Evolutionary conservation across 2,329 filamentous ascomycete genomes (phyloP).

Genomic region (Fonsecaea multimorphosa): DNA sequence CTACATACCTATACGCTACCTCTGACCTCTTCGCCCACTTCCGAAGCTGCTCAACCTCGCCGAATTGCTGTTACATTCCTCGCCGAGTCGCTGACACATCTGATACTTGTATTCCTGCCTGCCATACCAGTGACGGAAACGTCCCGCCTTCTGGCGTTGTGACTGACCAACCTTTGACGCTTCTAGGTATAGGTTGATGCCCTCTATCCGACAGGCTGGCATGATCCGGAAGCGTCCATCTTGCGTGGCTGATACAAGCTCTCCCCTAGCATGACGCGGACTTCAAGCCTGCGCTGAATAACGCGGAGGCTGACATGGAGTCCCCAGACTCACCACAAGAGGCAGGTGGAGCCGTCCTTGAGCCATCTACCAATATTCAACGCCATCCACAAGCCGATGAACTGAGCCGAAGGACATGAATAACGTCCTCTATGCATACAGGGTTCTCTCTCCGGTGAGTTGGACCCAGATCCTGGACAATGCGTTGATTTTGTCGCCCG

Average conservation of each 20-base stretch:
- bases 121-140: background rate
- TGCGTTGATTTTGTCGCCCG: background rate
- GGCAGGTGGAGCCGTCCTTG: background rate
- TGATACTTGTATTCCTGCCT: background rate
- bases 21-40: background rate
- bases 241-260: background rate
- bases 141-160: background rate
- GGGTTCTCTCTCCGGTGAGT: background rate
- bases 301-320: background rate
- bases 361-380: background rate
- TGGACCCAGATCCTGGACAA: background rate
- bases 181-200: background rate
- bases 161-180: background rate
- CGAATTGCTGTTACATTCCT: too few species aligned
- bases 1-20: background rate
- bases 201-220: background rate
- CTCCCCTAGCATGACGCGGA: background rate
- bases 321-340: background rate
- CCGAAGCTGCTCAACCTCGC: background rate
- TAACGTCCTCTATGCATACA: background rate
- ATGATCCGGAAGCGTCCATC: background rate
- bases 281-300: background rate
- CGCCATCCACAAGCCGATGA: background rate
- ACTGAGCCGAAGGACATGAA: background rate
- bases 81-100: too few species aligned